Evolutionary conservation across 2,329 filamentous ascomycete species (phyloP), one percentile per base, ranked within the genome.

Genomic region (Penicillium sp.): DNA sequence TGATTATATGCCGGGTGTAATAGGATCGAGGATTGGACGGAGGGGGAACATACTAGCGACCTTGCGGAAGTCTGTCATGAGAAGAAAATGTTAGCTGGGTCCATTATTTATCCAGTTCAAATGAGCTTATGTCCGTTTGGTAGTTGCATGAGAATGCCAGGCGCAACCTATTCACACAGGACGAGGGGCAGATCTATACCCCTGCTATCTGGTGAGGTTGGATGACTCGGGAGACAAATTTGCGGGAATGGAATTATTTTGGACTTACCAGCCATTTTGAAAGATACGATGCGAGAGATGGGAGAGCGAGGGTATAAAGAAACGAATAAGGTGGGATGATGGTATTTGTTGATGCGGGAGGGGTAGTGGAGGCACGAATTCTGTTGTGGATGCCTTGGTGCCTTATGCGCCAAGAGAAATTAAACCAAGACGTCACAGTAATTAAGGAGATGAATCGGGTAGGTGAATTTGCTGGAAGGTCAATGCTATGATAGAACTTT

Each of bases 1-100:
- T 40, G n/a, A 25, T 45, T 52, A 40, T 53, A 53, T 45, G 48
- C 33, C 37, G 49, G 55, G 54, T 55, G 37, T 48, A 58, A 22
- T 31, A 42, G 15, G 23, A 26, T 25, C 15, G 27, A 26, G 11
- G 40, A 20, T 22, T 20, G 25, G 41, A 14, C 15, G 35, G 7
- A 11, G 20, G 51, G 29, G 42, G 48, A 35, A 75, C 75, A 54
- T 73, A 78, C 75, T 61, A 63, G 75, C 75, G 60, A 78, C 68
- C 9, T 48, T 31, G 58, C 49, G 66, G 66, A 75, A 77, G 63
- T 75, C 75, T 77, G 51, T 2, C 56, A 22, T 20, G 33, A 22
- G n/a, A 44, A 41, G 22, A 41, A 33, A 43, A 2, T 43, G 52
- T 67, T 58, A 67, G 64, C 45, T 25, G 27, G 23, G 1, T 18